Evolutionary conservation across 2,329 filamentous ascomycete species (phyloP), one percentile per base, ranked within the genome.

Genomic region (Alternaria sp.): DNA sequence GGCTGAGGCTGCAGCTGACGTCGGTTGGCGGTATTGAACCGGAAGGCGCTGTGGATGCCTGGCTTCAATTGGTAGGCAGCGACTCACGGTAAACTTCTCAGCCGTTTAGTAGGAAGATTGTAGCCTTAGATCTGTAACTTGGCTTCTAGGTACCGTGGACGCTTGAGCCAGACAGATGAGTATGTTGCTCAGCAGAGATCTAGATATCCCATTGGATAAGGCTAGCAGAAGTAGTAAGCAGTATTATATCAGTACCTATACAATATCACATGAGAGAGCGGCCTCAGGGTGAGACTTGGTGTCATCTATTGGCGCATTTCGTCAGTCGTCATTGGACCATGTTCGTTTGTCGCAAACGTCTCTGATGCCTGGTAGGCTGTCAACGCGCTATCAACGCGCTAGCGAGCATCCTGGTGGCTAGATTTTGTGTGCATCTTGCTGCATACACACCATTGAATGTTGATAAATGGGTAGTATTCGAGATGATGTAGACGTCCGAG

Each of bases 1-100:
- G 59, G 49, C 41, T 55, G 43, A 58, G 49, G 54, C 54, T 53
- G 43, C 57, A 37, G 58, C 54, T 58, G 45, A 57, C 50, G 18
- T 56, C 28, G 37, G 54, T 23, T 45, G 23, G 44, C 21, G 49
- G 43, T 51, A 26, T 15, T 9, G 26, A 51, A 33, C n/a, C 28
- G 21, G 18, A 45, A 33, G 41, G 54, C 46, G 46, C 54, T 26
- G 20, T 23, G 57, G 18, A 37, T 23, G 63, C 51, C 63, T 63
- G 58, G 41, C 51, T 26, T 41, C 20, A 28, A 21, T 21, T 8
- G 30, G 20, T 26, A 33, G 41, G 28, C 30, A 18, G 41, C 57
- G 55, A 62, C 44, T 47, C 54, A 53, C 26, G 25, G 12, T 20
- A 26, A 26, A 11, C 21, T 11, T 20, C 37, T 11, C 12, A 21